Evolutionary conservation across 2,329 filamentous ascomycete species (phyloP), one percentile per base, ranked within the genome.

Genomic region (Ramularia collo-cygni): DNA sequence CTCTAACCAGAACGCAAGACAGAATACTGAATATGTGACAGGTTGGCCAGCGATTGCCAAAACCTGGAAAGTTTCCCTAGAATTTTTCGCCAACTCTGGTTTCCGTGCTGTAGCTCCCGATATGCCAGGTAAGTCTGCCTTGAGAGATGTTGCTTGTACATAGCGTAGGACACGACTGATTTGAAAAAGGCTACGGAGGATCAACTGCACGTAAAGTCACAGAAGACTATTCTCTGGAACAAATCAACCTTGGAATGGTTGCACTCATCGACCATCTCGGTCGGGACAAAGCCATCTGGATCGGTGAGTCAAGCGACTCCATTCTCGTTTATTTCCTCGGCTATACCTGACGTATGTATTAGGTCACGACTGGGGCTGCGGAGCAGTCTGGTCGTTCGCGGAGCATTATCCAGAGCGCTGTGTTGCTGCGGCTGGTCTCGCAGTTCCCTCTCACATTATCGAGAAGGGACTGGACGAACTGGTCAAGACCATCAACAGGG

Each of bases 241-340:
- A 38, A 53, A 49, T 49, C 44, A 50, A 50, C 42, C 38, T 40
- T 37, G 56, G 50, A 42, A 50, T 65, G 50, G 44, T 60, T 15
- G 55, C 67, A 55, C 50, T 71, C 51, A 49, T 70, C 43, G 57
- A 61, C 52, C 29, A 66, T 47, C 38, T 66, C 38, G 45, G 59
- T 13, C 51, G 68, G 14, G 42, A 55, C 0, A 59, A 60, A 6
- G 69, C 68, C 2, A 51, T 74, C n/a, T 74, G 71, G 68, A 54
- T 71, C 24, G 67, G 47, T 5, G 12, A 6, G 21, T 24, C n/a
- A n/a, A n/a, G n/a, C n/a, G n/a, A n/a, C n/a, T n/a, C n/a, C n/a
- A n/a, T n/a, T n/a, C n/a, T n/a, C n/a, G n/a, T n/a, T n/a, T n/a
- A n/a, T n/a, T n/a, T n/a, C n/a, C n/a, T n/a, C n/a, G n/a, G n/a